A percentile compares a stretch with the other conserved stretches of the same genome.
Conservation (phyloP, 1,284 basidiomycete genomes). For the Calocybe gambosa region DNA sequence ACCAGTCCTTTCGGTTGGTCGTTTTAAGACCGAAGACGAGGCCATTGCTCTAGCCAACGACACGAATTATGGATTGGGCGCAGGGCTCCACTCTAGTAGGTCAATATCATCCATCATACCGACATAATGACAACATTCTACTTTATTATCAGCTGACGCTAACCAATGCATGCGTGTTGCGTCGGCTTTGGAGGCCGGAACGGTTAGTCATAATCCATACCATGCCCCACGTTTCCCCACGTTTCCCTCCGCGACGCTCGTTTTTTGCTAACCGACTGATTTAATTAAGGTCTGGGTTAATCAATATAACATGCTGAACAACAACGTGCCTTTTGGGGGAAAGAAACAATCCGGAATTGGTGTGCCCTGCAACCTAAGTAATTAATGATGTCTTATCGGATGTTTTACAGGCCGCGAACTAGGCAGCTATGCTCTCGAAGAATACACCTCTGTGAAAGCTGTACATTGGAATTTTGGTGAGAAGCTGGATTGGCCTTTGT, state of each 20-base stretch:
- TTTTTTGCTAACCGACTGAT: conserved; percentile 5
- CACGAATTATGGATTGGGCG: conserved; percentile 83
- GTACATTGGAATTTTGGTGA: conserved; percentile 86
- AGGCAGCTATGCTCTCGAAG: conserved; percentile 80
- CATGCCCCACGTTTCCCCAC: not conserved
- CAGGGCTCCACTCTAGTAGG: conserved; percentile 83
- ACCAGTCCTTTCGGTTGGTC: conserved; percentile 72
- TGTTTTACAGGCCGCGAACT: conserved; percentile 68
- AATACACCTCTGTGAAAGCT: conserved; percentile 79
- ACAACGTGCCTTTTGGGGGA: conserved; percentile 90
- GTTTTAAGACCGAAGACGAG: conserved; percentile 77
- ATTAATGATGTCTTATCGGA: not conserved
- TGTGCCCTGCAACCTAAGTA: conserved; percentile 17
- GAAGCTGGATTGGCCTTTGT: conserved; percentile 73
- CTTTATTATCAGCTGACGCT: conserved; percentile 56
- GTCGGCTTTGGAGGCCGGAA: conserved; percentile 78
- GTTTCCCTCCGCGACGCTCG: not conserved
- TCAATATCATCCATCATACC: conserved; percentile 9
- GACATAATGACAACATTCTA: not conserved
- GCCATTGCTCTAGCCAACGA: conserved; percentile 77
- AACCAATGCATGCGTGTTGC: conserved; percentile 84
- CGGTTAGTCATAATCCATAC: conserved; percentile 39
- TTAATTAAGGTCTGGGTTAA: conserved; percentile 76
- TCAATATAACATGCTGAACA: conserved; percentile 76
- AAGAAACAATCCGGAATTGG: conserved; percentile 68